These are phyloP conservation scores for Limtongia smithiae DNA, from an alignment of 805 yeast genomes.

Conservation along the genomic window DNA sequence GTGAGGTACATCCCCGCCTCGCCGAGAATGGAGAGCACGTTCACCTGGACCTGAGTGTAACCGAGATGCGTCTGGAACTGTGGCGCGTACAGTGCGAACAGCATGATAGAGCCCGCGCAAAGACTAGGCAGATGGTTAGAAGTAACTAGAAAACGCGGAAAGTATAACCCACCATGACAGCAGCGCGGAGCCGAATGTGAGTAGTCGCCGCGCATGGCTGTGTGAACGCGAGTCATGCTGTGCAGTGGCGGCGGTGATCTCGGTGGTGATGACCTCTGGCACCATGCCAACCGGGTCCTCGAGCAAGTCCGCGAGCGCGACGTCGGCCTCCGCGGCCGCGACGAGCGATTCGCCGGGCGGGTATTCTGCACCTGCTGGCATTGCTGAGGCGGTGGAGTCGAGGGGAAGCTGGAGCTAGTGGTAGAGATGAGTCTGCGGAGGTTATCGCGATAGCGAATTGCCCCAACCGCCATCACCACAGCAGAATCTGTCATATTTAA, in stretches of 20 bases:
- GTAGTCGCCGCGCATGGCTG: no score
- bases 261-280: not conserved
- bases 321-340: slow-evolving; percentile 12
- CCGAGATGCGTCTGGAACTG: slow-evolving; percentile 57
- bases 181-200: slow-evolving; percentile 22
- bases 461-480: no score
- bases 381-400: no score
- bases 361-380: no score
- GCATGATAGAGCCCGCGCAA: slow-evolving; percentile 74
- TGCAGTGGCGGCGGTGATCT: not conserved
- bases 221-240: no score
- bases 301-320: slow-evolving; percentile 14
- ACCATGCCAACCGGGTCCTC: slow-evolving; percentile 4
- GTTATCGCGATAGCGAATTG: no score
- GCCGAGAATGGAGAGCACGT: slow-evolving; percentile 68
- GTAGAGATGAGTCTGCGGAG: no score
- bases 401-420: no score
- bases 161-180: slow-evolving; percentile 19
- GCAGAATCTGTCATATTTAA: no score
- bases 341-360: slow-evolving; percentile 16
- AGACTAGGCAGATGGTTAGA: slow-evolving; percentile 46
- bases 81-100: slow-evolving; percentile 76
- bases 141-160: not conserved
- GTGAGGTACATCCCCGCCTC: slow-evolving; percentile 81
- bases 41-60: slow-evolving; percentile 63